Percentiles rank a stretch among this genome's conserved stretches.
These are phyloP conservation scores for Wilcoxina mikolae DNA, from an alignment of 495 filamentous ascomycete genomes.

Conservation along the genomic window DNA sequence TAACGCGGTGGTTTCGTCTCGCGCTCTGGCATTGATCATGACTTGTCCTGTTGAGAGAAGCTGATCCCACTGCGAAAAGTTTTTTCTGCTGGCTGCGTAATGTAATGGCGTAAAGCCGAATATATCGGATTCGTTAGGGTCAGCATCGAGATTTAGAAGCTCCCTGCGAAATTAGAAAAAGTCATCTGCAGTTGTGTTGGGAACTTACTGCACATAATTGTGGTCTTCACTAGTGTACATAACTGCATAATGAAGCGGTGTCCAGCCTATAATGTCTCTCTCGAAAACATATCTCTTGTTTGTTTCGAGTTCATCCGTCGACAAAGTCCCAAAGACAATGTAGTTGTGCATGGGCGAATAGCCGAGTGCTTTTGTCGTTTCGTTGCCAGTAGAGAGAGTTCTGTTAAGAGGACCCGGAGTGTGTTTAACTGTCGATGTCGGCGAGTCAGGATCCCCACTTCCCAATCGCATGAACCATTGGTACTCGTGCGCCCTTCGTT, in stretches of 20 bases:
- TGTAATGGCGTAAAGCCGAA: constrained; percentile 12
- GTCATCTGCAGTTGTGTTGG: no score
- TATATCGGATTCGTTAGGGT: not conserved
- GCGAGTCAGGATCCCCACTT: not conserved
- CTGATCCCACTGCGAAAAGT: not conserved
- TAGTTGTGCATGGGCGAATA: not conserved
- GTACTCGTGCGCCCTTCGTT: not conserved
- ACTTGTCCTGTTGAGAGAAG: not conserved
- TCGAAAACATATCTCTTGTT: not conserved
- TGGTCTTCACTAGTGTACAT: not conserved
- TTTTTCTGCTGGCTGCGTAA: constrained; percentile 6
- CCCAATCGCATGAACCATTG: not conserved
- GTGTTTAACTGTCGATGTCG: no score
- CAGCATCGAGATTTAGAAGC: not conserved
- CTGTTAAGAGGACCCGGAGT: no score
- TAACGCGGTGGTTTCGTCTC: not conserved
- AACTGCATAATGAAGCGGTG: constrained; percentile 1
- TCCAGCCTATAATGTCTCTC: not conserved
- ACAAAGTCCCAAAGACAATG: not conserved
- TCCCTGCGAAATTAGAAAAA: not conserved
- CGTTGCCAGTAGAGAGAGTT: not conserved
- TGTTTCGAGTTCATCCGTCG: not conserved
- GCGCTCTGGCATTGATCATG: not conserved
- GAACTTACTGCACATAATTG: not conserved
- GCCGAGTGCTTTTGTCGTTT: not conserved